A percentile compares a stretch with the other conserved stretches of the same genome.
These are phyloP conservation scores for Chaetomiaceae sp. DNA, from an alignment of 2,329 filamentous ascomycete species.

Conservation along the genomic window DNA sequence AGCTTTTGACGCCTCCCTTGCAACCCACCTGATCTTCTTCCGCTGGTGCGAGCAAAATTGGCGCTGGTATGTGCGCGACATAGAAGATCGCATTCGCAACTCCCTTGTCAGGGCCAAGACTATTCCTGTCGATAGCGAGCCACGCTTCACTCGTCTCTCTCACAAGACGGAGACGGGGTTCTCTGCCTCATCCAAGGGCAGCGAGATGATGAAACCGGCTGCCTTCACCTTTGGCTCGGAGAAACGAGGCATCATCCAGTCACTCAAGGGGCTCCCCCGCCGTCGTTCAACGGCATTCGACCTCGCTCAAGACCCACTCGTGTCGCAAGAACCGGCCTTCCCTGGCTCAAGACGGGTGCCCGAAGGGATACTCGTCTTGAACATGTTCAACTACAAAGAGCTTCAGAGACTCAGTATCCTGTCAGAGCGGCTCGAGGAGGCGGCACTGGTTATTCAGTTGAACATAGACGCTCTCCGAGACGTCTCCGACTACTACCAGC, in stretches of 20 bases:
- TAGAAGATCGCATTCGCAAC: slow-evolving; percentile 1
- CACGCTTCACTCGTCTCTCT: background rate
- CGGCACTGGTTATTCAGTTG: background rate
- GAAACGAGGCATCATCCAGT: background rate
- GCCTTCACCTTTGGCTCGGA: background rate
- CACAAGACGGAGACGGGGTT: background rate
- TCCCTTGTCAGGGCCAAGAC: background rate
- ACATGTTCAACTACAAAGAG: slow-evolving; percentile 8
- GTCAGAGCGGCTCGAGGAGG: slow-evolving; percentile 5
- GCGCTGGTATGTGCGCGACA: slow-evolving; percentile 14
- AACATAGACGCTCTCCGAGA: background rate
- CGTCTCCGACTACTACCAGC: background rate
- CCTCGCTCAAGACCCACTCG: background rate
- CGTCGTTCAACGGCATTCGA: background rate
- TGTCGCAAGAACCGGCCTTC: background rate
- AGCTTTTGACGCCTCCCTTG: background rate
- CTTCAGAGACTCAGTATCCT: slow-evolving; percentile 3
- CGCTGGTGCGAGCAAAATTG: slow-evolving; percentile 11
- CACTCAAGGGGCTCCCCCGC: background rate
- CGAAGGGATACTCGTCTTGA: background rate
- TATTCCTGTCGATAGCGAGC: slow-evolving; percentile 3
- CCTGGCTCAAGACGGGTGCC: background rate
- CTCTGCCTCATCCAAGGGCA: background rate
- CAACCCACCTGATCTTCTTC: slow-evolving; percentile 6
- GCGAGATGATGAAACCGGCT: background rate